A percentile compares a stretch with the other conserved stretches of the same genome.
These are phyloP conservation scores for Inga oerstediana DNA, from an alignment of 306 rosid species.

Conservation along the genomic window DNA sequence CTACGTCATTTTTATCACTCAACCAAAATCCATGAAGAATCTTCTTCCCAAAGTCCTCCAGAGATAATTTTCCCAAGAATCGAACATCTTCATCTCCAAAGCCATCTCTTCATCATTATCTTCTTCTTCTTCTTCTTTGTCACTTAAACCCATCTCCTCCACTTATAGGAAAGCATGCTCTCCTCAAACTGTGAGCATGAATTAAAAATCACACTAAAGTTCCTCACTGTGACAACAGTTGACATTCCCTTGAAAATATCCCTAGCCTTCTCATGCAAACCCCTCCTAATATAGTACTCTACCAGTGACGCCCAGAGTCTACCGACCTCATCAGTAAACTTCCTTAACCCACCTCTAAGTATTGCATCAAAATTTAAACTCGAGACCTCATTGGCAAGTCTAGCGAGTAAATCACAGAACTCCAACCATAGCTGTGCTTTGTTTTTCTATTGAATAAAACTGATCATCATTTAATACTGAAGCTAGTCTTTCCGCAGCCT, in stretches of 20 bases:
- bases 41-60: constrained; percentile 68
- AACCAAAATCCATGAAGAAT: constrained; percentile 77
- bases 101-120: constrained; percentile 47
- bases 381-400: constrained; percentile 83
- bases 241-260: constrained; percentile 95
- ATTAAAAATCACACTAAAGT: constrained; percentile 89
- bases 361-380: constrained; percentile 94
- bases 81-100: constrained; percentile 64
- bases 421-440: constrained; percentile 83
- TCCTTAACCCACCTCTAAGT: constrained; percentile 89
- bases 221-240: constrained; percentile 86
- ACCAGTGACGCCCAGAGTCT: constrained; percentile 89
- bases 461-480: constrained; percentile 76
- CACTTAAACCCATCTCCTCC: constrained; percentile 67
- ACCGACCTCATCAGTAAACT: constrained; percentile 90
- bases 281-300: constrained; percentile 89
- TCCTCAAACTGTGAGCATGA: constrained; percentile 74
- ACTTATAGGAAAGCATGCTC: constrained; percentile 85
- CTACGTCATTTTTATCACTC: constrained; percentile 75
- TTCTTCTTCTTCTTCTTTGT: constrained; percentile 58
- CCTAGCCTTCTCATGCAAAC: constrained; percentile 93
- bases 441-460: constrained; percentile 85
- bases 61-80: constrained; percentile 40
- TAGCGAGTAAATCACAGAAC: constrained; percentile 84
- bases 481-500: constrained; percentile 80